phyloP scores from a whole-genome alignment of 805 yeast species.

The Cyberlindnera veronae region DNA sequence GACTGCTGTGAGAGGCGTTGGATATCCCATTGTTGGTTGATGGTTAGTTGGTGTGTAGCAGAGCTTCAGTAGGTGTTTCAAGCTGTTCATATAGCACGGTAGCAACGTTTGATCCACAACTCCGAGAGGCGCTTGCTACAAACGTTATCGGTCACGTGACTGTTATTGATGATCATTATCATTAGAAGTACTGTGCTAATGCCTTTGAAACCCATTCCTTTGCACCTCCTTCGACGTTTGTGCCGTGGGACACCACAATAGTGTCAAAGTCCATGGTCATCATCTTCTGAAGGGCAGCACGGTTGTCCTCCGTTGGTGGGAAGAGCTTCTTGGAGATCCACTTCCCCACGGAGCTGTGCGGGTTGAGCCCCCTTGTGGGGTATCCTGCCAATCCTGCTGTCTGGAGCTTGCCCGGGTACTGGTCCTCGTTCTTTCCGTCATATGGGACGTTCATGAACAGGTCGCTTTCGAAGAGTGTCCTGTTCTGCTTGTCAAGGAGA shows the following conservation, averaged over 20 bases:
- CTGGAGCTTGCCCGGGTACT: constrained; percentile 37
- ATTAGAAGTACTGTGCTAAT: constrained; percentile 17
- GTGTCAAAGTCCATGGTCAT: constrained; percentile 44
- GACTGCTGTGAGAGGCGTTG: constrained; percentile 36
- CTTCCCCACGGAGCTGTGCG: constrained; percentile 37
- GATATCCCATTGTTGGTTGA: constrained; percentile 35
- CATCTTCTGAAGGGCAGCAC: constrained; percentile 15
- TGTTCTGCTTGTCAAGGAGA: constrained; percentile 42
- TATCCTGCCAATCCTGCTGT: constrained; percentile 42
- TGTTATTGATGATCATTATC: not conserved
- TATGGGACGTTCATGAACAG: constrained; percentile 55
- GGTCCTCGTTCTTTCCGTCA: constrained; percentile 49
- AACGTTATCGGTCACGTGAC: not conserved
- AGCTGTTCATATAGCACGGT: not conserved
- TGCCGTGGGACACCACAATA: constrained; percentile 60
- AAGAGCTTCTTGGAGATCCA: constrained; percentile 27
- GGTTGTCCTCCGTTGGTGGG: constrained; percentile 13
- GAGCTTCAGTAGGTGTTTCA: too few species aligned
- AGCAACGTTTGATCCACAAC: too few species aligned
- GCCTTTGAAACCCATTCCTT: constrained; percentile 24
- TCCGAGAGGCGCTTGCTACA: too few species aligned
- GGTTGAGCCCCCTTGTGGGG: constrained; percentile 38
- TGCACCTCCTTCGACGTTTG: constrained; percentile 43
- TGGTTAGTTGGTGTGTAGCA: not conserved
- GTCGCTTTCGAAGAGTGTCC: constrained; percentile 56